Evolutionary conservation across 805 yeast genomes (phyloP).

Genomic region (Barnettozyma salicaria): DNA sequence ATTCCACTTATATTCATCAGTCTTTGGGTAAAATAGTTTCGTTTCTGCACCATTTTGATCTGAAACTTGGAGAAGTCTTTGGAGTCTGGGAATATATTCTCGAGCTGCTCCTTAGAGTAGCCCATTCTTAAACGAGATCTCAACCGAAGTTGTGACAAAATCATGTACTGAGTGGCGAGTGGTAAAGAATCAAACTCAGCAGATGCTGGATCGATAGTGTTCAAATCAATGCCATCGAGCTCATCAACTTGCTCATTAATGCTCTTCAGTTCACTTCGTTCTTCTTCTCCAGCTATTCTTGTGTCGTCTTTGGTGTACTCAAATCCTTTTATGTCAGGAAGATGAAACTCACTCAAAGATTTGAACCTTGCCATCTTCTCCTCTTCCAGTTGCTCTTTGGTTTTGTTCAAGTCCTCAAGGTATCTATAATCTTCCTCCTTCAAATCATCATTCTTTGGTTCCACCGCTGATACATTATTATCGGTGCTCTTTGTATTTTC

Average conservation of each 20-base stretch:
- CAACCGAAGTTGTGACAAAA: slow-evolving; percentile 73
- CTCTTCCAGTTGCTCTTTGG: slow-evolving; percentile 6
- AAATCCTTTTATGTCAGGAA: slow-evolving; percentile 64
- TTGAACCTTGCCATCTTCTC: slow-evolving; percentile 30
- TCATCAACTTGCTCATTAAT: slow-evolving; percentile 53
- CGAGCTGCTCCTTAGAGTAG: slow-evolving; percentile 81
- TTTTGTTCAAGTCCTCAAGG: slow-evolving; percentile 30
- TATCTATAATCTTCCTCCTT: slow-evolving; percentile 30
- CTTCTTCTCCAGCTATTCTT: slow-evolving; percentile 69
- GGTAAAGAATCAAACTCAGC: slow-evolving; percentile 74
- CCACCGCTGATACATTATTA: slow-evolving; percentile 20
- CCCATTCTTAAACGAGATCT: slow-evolving; percentile 94
- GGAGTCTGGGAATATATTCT: slow-evolving; percentile 72
- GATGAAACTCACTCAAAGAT: slow-evolving; percentile 74
- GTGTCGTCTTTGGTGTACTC: slow-evolving; percentile 52
- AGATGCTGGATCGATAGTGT: slow-evolving; percentile 78
- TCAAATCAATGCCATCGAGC: slow-evolving; percentile 63
- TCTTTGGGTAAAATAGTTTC: slow-evolving; percentile 85
- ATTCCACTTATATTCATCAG: slow-evolving; percentile 80
- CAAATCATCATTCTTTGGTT: slow-evolving; percentile 13
- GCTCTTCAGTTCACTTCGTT: slow-evolving; percentile 64
- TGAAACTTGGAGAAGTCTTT: slow-evolving; percentile 92
- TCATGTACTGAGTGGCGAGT: slow-evolving; percentile 78
- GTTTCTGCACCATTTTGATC: slow-evolving; percentile 83
- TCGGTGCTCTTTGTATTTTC: slow-evolving; percentile 2